Conservation (phyloP, 306 rosid genomes). For the Castanopsis chinensis region DNA sequence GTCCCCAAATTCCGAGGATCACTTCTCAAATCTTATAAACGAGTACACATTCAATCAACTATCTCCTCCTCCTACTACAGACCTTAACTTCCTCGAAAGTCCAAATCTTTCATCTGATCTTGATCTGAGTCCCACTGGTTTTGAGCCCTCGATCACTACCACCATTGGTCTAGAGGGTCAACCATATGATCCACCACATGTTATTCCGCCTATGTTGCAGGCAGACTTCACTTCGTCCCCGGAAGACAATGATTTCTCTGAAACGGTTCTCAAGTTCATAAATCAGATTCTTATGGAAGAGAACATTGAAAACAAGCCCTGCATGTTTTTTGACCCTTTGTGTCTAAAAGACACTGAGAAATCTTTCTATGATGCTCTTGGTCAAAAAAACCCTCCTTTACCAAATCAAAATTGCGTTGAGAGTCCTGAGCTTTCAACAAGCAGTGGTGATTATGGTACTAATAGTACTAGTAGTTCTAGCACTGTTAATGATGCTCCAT, state of each 20-base stretch:
- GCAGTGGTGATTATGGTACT: constrained; percentile 9
- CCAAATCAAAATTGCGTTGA: constrained; percentile 5
- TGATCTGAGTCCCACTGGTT: background rate
- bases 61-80: constrained; percentile 13
- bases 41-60: constrained; percentile 7
- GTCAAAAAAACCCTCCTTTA: background rate
- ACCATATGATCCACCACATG: background rate
- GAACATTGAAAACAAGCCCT: background rate
- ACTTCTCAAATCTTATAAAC: constrained; percentile 6
- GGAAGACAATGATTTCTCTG: background rate
- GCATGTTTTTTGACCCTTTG: background rate
- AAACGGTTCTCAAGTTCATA: background rate
- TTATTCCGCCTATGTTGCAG: background rate
- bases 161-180: background rate
- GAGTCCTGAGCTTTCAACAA: constrained; percentile 19
- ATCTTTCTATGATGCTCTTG: constrained; percentile 5
- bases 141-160: background rate
- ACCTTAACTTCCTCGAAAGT: constrained; percentile 15
- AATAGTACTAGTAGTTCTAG: constrained; percentile 31
- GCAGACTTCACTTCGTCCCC: background rate
- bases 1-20: constrained; percentile 17
- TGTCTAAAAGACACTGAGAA: background rate
- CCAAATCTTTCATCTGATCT: constrained; percentile 2
- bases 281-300: background rate
- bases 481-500: background rate